phyloP scores from a whole-genome alignment of 139 green algal genomes.

The Tetraselmis chui region DNA sequence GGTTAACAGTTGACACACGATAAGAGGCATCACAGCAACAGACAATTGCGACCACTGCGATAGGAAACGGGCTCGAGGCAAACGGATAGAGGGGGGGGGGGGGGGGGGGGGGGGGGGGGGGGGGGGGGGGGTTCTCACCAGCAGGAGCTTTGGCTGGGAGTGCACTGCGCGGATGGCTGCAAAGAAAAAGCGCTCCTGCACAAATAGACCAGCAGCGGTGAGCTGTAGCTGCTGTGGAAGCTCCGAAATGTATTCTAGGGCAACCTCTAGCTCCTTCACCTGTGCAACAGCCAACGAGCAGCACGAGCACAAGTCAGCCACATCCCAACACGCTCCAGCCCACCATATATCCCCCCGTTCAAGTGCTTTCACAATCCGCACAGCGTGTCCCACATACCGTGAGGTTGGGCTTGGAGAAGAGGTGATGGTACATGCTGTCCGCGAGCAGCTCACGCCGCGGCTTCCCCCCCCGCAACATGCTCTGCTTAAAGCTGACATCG shows the following conservation, averaged over 20 bases:
- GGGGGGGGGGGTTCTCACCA: neutral
- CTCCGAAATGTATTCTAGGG: neutral
- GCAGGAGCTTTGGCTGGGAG: neutral
- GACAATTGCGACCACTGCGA: no score
- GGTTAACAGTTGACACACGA: no score
- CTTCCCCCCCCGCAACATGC: neutral
- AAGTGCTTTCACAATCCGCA: no score
- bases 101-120: no score
- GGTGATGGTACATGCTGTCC: neutral
- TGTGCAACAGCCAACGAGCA: no score
- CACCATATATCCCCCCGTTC: no score
- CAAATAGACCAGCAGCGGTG: neutral
- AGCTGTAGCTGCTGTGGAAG: neutral
- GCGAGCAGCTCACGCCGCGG: neutral
- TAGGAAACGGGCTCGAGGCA: no score
- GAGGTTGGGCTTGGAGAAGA: neutral
- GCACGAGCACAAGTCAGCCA: neutral
- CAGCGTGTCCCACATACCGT: no score
- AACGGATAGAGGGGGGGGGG: no score
- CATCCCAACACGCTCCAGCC: no score
- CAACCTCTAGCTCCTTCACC: slow-evolving; percentile 1
- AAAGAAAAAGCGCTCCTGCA: neutral
- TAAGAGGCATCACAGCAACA: neutral
- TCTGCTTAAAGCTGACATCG: neutral
- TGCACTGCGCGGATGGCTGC: neutral